Conservation (phyloP, 495 filamentous ascomycete species). For the Penicillium subrubescens region DNA sequence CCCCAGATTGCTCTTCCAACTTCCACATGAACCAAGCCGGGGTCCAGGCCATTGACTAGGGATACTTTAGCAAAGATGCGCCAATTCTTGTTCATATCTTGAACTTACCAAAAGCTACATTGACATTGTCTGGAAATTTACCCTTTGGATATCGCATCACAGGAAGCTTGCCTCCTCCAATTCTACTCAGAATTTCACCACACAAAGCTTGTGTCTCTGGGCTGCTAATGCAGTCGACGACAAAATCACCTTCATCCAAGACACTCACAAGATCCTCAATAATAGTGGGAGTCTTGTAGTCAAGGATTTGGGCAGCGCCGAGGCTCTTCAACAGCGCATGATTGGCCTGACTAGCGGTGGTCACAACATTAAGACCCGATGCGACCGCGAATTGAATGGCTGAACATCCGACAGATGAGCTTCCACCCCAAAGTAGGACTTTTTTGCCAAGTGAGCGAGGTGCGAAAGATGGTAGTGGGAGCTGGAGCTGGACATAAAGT, state of each 20-base stretch:
- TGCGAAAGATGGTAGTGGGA: constrained; percentile 23
- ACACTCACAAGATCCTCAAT: constrained; percentile 22
- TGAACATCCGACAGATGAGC: constrained; percentile 33
- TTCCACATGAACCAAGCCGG: neutral
- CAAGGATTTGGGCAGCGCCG: constrained; percentile 39
- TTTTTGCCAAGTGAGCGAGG: constrained; percentile 23
- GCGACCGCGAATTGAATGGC: constrained; percentile 39
- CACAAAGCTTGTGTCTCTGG: constrained; percentile 18
- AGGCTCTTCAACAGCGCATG: constrained; percentile 36
- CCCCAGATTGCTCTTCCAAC: constrained; percentile 30
- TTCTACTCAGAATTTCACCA: constrained; percentile 29
- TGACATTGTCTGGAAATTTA: constrained; percentile 14
- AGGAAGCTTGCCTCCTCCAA: constrained; percentile 39
- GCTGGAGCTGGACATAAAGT: constrained; percentile 44
- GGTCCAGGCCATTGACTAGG: neutral
- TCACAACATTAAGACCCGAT: constrained; percentile 38
- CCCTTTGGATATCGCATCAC: constrained; percentile 2
- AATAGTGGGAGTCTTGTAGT: constrained; percentile 34
- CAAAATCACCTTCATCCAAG: constrained; percentile 23
- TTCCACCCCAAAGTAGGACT: constrained; percentile 41
- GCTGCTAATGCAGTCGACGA: constrained; percentile 28
- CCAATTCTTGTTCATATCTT: neutral
- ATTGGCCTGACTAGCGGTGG: constrained; percentile 38
- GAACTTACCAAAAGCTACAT: constrained; percentile 14
- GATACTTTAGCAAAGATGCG: neutral